phyloP scores from a whole-genome alignment of 169 alveolate species.

The Plasmodium malariae region DNA sequence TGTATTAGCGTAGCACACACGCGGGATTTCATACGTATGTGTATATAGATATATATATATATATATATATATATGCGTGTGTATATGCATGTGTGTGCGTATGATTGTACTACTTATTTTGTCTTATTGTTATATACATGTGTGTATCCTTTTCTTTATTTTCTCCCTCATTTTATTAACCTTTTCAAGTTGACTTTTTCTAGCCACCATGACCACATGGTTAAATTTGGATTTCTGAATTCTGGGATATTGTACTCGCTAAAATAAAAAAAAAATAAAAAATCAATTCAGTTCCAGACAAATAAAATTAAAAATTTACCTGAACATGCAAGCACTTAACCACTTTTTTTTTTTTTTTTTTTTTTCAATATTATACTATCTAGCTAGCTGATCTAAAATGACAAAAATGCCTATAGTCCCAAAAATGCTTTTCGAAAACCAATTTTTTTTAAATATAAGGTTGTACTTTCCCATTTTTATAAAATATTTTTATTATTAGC shows the following conservation, averaged over 20 bases:
- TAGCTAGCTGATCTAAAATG: slow-evolving; percentile 65
- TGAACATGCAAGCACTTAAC: slow-evolving; percentile 25
- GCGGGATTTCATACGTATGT: too few species aligned
- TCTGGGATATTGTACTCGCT: slow-evolving; percentile 72
- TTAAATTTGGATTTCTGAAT: slow-evolving; percentile 57
- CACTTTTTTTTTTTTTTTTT: slow-evolving; percentile 11
- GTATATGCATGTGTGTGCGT: not conserved
- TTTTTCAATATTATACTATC: slow-evolving; percentile 48
- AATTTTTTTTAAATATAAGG: slow-evolving; percentile 54
- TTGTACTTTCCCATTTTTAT: slow-evolving; percentile 63
- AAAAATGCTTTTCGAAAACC: slow-evolving; percentile 71
- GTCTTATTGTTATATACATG: not conserved
- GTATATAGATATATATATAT: not conserved
- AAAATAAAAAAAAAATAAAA: slow-evolving; percentile 6
- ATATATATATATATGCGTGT: not conserved
- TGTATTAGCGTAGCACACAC: too few species aligned
- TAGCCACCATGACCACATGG: slow-evolving; percentile 76
- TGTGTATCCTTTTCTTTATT: not conserved
- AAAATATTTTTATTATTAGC: not conserved
- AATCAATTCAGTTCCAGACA: not conserved
- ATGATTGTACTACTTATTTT: not conserved
- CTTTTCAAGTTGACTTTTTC: slow-evolving; percentile 65
- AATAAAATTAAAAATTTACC: slow-evolving; percentile 1
- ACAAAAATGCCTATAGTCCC: slow-evolving; percentile 69
- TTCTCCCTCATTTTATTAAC: slow-evolving; percentile 13